Evolutionary conservation across 2,329 filamentous ascomycete genomes (phyloP).

Genomic region (Didymella lethalis): DNA sequence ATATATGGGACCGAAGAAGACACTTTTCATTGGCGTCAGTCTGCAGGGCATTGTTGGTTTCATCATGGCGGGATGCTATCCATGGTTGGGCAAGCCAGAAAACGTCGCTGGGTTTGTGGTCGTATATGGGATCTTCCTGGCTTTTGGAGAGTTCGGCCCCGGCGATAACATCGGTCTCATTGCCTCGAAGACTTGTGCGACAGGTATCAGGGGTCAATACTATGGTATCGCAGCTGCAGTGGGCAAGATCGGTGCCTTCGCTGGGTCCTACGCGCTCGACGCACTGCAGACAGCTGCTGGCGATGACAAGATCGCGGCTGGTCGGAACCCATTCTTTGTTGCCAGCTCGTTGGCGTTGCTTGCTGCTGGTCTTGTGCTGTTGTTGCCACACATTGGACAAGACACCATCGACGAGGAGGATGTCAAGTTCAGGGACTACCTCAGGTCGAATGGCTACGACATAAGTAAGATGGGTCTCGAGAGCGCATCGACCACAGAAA

Average conservation of each 20-base stretch:
- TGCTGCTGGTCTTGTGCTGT: conserved; percentile 70
- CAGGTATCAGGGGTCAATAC: conserved; percentile 82
- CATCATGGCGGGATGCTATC: conserved; percentile 85
- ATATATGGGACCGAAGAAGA: conserved; percentile 77
- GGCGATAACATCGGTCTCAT: conserved; percentile 91
- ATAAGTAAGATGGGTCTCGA: conserved; percentile 63
- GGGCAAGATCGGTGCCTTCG: conserved; percentile 83
- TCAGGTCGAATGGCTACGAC: conserved; percentile 80
- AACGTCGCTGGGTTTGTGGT: conserved; percentile 80
- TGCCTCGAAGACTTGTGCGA: conserved; percentile 87
- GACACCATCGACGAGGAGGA: conserved; percentile 87
- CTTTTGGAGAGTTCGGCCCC: conserved; percentile 81
- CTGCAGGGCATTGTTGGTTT: conserved; percentile 82
- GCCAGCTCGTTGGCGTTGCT: conserved; percentile 77
- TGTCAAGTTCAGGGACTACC: conserved; percentile 73
- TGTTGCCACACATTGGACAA: conserved; percentile 78
- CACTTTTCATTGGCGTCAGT: conserved; percentile 73
- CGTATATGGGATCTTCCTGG: conserved; percentile 79
- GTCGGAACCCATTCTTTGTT: conserved; percentile 93
- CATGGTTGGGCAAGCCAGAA: conserved; percentile 68
- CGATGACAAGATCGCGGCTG: conserved; percentile 57
- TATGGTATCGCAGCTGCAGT: conserved; percentile 74
- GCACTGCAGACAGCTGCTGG: conserved; percentile 59
- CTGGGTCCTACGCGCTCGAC: conserved; percentile 83
- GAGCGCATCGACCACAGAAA: conserved; percentile 10